These are phyloP conservation scores for Didymella segeticola DNA, from an alignment of 2,329 filamentous ascomycete species.

Conservation along the genomic window DNA sequence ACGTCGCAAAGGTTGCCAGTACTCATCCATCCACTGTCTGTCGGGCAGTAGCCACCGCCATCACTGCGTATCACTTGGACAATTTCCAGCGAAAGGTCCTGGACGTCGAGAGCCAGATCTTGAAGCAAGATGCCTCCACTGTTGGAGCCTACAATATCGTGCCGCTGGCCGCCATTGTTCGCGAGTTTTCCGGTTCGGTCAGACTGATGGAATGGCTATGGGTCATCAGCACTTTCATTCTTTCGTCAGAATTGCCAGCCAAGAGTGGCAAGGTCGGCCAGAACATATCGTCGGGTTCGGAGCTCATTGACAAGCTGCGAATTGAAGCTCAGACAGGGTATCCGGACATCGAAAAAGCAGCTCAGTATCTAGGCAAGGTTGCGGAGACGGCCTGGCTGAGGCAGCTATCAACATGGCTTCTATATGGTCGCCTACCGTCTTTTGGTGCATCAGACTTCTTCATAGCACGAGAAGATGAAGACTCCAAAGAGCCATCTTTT, in stretches of 20 bases:
- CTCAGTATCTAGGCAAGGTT: conserved; percentile 72
- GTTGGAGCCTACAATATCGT: conserved; percentile 95
- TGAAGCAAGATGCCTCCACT: conserved; percentile 76
- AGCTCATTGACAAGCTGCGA: conserved; percentile 78
- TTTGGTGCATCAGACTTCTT: conserved; percentile 89
- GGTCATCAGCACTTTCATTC: conserved; percentile 74
- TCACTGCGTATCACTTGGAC: conserved; percentile 76
- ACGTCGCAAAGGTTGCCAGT: conserved; percentile 70
- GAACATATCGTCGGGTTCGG: conserved; percentile 67
- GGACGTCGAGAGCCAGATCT: conserved; percentile 79
- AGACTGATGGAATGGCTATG: conserved; percentile 86
- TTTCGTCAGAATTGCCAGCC: conserved; percentile 44
- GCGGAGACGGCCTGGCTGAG: conserved; percentile 92
- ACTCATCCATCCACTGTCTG: conserved; percentile 82
- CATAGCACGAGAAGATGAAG: conserved; percentile 57
- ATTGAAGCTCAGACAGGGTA: conserved; percentile 86
- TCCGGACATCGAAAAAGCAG: conserved; percentile 79
- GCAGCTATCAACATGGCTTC: conserved; percentile 86
- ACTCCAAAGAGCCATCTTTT: conserved; percentile 40
- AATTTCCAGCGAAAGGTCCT: conserved; percentile 85
- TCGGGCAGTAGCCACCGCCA: conserved; percentile 81
- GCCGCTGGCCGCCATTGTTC: conserved; percentile 82
- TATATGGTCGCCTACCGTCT: conserved; percentile 83
- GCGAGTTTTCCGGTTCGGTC: conserved; percentile 87
- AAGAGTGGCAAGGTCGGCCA: conserved; percentile 21